These are phyloP conservation scores for Pythium dissotocum DNA, from an alignment of 352 stramenopile species.

Conservation along the genomic window DNA sequence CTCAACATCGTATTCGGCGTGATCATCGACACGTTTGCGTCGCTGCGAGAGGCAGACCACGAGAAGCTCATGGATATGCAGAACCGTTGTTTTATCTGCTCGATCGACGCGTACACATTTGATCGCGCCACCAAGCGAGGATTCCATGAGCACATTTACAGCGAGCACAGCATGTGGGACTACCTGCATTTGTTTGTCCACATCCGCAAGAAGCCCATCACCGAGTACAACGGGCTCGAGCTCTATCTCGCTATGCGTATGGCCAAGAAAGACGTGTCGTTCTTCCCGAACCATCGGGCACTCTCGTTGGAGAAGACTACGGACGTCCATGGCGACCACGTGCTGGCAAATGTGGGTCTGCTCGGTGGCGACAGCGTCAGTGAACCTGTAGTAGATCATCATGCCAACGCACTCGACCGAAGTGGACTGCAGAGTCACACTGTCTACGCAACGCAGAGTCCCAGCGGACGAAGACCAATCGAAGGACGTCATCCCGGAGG, in stretches of 20 bases:
- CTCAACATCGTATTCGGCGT: constrained; percentile 79
- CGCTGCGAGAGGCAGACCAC: constrained; percentile 60
- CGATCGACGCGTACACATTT: constrained; percentile 78
- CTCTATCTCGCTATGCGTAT: constrained; percentile 78
- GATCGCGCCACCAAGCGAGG: constrained; percentile 63
- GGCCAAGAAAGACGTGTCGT: constrained; percentile 75
- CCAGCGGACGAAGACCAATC: neutral
- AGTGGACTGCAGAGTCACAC: neutral
- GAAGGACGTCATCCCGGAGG: neutral
- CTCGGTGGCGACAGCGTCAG: neutral
- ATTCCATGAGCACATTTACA: constrained; percentile 75
- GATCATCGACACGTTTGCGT: constrained; percentile 83
- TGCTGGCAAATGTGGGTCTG: neutral
- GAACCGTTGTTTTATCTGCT: constrained; percentile 79
- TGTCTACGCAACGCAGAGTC: neutral
- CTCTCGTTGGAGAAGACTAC: constrained; percentile 44
- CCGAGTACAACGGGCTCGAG: constrained; percentile 80
- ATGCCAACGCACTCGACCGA: neutral
- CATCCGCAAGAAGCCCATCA: constrained; percentile 76
- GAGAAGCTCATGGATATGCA: constrained; percentile 72
- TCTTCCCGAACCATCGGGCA: constrained; percentile 69
- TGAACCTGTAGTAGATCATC: neutral
- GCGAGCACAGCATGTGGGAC: constrained; percentile 83
- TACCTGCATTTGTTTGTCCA: constrained; percentile 82
- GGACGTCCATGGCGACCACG: neutral